Conservation (phyloP, 495 filamentous ascomycete species). For the Hyaloscypha bicolor region DNA sequence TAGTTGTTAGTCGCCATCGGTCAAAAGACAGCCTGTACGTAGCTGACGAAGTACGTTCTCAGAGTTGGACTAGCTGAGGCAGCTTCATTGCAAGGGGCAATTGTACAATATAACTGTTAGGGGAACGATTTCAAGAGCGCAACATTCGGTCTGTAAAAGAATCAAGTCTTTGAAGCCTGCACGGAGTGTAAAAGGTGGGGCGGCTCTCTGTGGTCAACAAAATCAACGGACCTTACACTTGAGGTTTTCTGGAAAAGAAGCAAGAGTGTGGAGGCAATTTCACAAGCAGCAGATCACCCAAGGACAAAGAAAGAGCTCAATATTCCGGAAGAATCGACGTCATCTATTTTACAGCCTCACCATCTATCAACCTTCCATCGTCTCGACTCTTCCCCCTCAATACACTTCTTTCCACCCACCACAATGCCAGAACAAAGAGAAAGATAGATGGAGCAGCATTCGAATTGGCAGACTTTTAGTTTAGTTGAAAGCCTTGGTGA, state of each 20-base stretch:
- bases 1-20: no score
- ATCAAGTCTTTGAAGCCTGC: no score
- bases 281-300: not conserved
- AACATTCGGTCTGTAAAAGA: no score
- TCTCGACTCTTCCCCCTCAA: slow-evolving; percentile 23
- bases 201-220: no score
- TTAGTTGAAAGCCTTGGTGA: slow-evolving; percentile 89
- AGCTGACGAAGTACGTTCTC: no score
- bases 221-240: no score
- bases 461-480: slow-evolving; percentile 13
- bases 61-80: no score
- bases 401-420: slow-evolving; percentile 23
- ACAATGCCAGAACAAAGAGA: slow-evolving; percentile 33
- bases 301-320: slow-evolving; percentile 6
- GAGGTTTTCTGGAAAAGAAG: not conserved
- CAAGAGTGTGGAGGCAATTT: not conserved
- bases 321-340: slow-evolving; percentile 26
- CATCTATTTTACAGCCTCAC: slow-evolving; percentile 35
- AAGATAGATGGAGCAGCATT: slow-evolving; percentile 23
- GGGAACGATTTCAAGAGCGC: no score
- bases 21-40: no score
- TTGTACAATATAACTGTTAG: no score
- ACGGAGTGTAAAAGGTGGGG: no score
- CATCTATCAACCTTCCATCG: slow-evolving; percentile 29
- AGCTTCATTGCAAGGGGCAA: no score